These are phyloP conservation scores for Aureobasidium leucospermi DNA, from an alignment of 2,329 filamentous ascomycete species.

Conservation along the genomic window DNA sequence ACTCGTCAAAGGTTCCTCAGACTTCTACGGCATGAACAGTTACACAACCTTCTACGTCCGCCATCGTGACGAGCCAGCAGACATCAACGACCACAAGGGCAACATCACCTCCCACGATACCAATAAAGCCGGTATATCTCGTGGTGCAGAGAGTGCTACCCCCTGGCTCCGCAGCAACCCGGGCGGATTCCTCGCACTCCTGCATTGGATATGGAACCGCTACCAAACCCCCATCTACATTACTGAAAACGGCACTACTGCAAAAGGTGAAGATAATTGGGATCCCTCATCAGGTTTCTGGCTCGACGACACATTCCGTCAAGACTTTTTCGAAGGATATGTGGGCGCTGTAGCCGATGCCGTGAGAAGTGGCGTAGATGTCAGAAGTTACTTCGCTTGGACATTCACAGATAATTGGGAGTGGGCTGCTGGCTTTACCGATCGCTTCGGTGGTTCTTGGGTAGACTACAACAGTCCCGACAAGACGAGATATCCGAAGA, in stretches of 20 bases:
- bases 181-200: conserved; percentile 66
- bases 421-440: conserved; percentile 36
- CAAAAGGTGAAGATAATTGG: conserved; percentile 60
- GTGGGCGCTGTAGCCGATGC: conserved; percentile 70
- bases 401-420: conserved; percentile 65
- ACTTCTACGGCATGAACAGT: conserved; percentile 39
- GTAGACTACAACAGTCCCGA: conserved; percentile 35
- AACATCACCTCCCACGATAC: conserved; percentile 40
- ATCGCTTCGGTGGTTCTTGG: conserved; percentile 36
- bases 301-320: conserved; percentile 72
- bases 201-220: conserved; percentile 69
- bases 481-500: conserved; percentile 32
- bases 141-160: conserved; percentile 76
- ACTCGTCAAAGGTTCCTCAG: conserved; percentile 24
- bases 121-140: conserved; percentile 25
- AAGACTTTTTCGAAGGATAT: conserved; percentile 71
- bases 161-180: conserved; percentile 73
- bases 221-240: conserved; percentile 77
- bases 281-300: conserved; percentile 49
- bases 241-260: conserved; percentile 79
- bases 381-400: conserved; percentile 78
- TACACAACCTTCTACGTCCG: neutral
- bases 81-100: conserved; percentile 4
- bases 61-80: neutral
- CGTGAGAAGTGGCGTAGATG: conserved; percentile 65